phyloP scores from a whole-genome alignment of 2,329 filamentous ascomycete genomes.

The Talaromyces atroroseus region DNA sequence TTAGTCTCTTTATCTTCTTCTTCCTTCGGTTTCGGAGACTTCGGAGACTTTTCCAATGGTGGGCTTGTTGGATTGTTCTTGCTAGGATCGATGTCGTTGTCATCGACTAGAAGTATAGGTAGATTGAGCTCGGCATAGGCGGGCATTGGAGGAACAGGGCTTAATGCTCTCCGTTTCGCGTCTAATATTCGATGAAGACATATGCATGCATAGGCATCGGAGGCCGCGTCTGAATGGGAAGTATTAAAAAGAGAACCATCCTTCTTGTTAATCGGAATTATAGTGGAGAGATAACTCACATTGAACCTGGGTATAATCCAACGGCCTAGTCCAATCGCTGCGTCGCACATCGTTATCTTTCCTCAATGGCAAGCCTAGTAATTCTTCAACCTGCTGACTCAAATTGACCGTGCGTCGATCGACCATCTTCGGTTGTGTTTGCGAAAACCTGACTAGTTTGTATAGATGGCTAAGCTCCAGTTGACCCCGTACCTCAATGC shows the following conservation, averaged over 20 bases:
- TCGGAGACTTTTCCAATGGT: constrained; percentile 11
- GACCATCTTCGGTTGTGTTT: constrained; percentile 50
- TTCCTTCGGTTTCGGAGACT: background rate
- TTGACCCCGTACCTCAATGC: constrained; percentile 59
- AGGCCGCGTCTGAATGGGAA: constrained; percentile 59
- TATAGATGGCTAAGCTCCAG: constrained; percentile 82
- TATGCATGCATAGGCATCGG: constrained; percentile 74
- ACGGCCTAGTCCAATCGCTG: constrained; percentile 65
- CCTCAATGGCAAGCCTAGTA: constrained; percentile 66
- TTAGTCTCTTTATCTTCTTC: background rate
- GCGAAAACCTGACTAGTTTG: constrained; percentile 65
- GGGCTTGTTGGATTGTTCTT: constrained; percentile 1
- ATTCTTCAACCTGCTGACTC: constrained; percentile 63
- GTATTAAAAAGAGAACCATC: background rate
- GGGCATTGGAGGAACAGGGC: constrained; percentile 67
- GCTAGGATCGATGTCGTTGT: constrained; percentile 26
- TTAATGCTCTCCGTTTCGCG: constrained; percentile 57
- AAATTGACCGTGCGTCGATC: constrained; percentile 64
- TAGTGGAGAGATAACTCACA: constrained; percentile 49
- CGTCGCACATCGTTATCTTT: constrained; percentile 66
- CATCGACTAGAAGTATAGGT: constrained; percentile 53
- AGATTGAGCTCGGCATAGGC: constrained; percentile 60
- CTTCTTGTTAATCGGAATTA: background rate
- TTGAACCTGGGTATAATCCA: constrained; percentile 61
- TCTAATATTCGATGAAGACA: constrained; percentile 71